Conservation (phyloP, 495 filamentous ascomycete genomes). For the Tuber umbilicatum region DNA sequence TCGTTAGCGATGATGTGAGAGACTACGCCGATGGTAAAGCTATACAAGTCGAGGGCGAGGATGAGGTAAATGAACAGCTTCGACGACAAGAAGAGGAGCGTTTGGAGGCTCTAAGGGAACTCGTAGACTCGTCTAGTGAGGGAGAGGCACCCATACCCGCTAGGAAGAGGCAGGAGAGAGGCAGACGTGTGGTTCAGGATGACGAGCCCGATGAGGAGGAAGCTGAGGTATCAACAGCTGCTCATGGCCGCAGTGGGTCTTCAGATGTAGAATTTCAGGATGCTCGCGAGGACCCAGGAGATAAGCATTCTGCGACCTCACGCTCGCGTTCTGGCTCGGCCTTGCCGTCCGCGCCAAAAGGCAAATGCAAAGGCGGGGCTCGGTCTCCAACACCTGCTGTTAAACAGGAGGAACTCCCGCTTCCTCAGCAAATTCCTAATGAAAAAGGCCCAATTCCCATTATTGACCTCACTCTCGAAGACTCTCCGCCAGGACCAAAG, state of each 20-base stretch:
- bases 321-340: background rate
- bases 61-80: constrained; percentile 22
- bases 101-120: constrained; percentile 12
- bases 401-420: constrained; percentile 17
- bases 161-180: background rate
- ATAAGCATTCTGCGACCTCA: background rate
- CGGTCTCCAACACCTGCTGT: constrained; percentile 8
- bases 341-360: constrained; percentile 5
- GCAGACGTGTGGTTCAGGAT: constrained; percentile 1
- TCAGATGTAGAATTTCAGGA: background rate
- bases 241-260: background rate
- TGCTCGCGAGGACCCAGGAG: background rate
- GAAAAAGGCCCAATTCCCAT: constrained; percentile 20
- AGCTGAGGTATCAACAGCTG: background rate
- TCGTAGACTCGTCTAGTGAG: constrained; percentile 20
- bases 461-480: constrained; percentile 31
- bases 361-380: constrained; percentile 13
- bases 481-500: background rate
- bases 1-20: constrained; percentile 27
- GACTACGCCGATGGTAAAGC: constrained; percentile 22
- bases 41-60: constrained; percentile 27
- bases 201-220: constrained; percentile 5
- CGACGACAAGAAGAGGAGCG: constrained; percentile 14
- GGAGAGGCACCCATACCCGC: constrained; percentile 4
- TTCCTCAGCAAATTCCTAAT: background rate